Conservation (phyloP, 2,329 filamentous ascomycete species). For the Nemania abortiva region DNA sequence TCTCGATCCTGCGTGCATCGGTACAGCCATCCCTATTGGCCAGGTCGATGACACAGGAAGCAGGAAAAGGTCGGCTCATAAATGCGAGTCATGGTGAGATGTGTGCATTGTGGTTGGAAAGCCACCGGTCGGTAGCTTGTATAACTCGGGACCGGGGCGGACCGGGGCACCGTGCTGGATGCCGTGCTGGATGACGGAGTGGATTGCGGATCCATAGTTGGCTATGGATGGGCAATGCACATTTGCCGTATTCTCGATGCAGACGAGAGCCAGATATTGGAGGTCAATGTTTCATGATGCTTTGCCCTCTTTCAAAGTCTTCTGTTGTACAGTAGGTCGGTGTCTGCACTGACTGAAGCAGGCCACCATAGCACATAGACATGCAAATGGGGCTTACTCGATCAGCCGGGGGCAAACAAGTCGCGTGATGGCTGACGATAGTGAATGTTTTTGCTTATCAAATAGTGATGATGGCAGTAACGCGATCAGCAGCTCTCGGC, state of each 20-base stretch:
- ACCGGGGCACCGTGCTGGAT: not conserved
- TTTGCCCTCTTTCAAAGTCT: not conserved
- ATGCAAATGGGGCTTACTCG: not conserved
- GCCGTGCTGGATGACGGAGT: constrained; percentile 5
- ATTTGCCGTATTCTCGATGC: constrained; percentile 15
- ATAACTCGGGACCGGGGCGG: constrained; percentile 17
- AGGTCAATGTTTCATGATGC: constrained; percentile 14
- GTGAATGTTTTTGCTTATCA: not conserved
- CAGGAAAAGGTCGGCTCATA: constrained; percentile 68
- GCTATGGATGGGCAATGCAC: constrained; percentile 29
- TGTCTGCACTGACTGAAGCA: not conserved
- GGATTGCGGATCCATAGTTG: constrained; percentile 30
- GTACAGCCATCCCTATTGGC: constrained; percentile 78
- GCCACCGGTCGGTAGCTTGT: constrained; percentile 33
- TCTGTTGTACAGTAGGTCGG: constrained; percentile 1
- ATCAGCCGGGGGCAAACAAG: not conserved
- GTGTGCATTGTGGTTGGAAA: constrained; percentile 66
- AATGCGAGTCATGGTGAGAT: constrained; percentile 75
- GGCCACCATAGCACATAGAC: not conserved
- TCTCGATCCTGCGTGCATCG: constrained; percentile 64
- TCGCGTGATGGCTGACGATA: not conserved
- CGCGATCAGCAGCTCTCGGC: constrained; percentile 14
- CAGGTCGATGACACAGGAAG: constrained; percentile 65
- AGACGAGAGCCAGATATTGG: not conserved
- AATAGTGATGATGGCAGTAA: not conserved